Conservation (phyloP, 2,329 filamentous ascomycete species). For the Calonectria fujianensis region DNA sequence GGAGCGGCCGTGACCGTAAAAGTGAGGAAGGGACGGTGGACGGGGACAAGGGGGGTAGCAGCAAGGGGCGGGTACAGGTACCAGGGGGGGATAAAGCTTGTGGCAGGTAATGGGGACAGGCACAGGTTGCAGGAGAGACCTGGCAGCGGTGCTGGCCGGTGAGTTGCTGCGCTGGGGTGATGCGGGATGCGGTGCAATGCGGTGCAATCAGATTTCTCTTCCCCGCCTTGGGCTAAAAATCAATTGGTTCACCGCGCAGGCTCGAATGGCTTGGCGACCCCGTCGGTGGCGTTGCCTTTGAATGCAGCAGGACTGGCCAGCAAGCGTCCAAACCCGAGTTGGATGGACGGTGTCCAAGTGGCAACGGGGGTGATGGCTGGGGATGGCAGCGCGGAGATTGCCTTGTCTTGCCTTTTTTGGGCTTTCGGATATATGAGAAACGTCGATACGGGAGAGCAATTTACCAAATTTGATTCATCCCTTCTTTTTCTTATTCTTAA, state of each 20-base stretch:
- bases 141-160: slow-evolving; percentile 48
- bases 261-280: slow-evolving; percentile 48
- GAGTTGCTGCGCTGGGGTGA: slow-evolving; percentile 22
- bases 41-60: slow-evolving; percentile 23
- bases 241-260: slow-evolving; percentile 51
- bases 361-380: slow-evolving; percentile 19
- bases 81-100: slow-evolving; percentile 25
- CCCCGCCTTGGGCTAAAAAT: slow-evolving; percentile 47
- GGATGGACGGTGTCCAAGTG: slow-evolving; percentile 21
- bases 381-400: slow-evolving; percentile 41
- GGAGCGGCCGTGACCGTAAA: slow-evolving; percentile 44
- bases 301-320: slow-evolving; percentile 33
- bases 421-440: slow-evolving; percentile 35
- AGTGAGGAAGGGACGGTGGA: slow-evolving; percentile 24
- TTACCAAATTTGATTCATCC: slow-evolving; percentile 36
- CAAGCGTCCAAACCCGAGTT: slow-evolving; percentile 14
- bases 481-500: slow-evolving; percentile 17
- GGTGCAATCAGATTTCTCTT: slow-evolving; percentile 35
- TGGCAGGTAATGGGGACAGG: slow-evolving; percentile 29
- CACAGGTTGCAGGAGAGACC: slow-evolving; percentile 34
- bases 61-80: slow-evolving; percentile 28
- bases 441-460: background rate
- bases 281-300: slow-evolving; percentile 49
- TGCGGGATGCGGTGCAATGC: background rate
- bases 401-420: slow-evolving; percentile 28